phyloP scores from a whole-genome alignment of 306 rosid genomes.

The Dalbergia cochinchinensis region DNA sequence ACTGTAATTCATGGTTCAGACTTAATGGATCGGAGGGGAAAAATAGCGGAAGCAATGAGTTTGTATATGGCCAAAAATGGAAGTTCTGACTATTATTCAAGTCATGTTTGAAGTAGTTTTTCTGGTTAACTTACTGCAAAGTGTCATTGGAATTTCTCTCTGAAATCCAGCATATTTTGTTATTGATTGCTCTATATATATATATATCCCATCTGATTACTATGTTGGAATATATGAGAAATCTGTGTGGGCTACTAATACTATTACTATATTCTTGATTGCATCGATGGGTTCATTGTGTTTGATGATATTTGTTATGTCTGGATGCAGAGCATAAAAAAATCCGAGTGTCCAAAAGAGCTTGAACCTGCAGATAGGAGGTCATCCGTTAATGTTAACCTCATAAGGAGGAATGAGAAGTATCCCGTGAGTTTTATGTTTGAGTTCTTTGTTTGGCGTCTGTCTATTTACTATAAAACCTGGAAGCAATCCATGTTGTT shows the following conservation, averaged over 20 bases:
- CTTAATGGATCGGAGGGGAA: background rate
- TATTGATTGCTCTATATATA: background rate
- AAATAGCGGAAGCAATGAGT: background rate
- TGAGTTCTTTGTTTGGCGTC: conserved; percentile 8
- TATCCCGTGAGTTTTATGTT: conserved; percentile 64
- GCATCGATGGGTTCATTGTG: background rate
- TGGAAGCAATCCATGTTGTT: background rate
- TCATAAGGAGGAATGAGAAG: conserved; percentile 71
- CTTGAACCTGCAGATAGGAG: conserved; percentile 77
- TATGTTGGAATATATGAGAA: background rate
- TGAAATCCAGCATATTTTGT: background rate
- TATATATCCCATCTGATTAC: background rate
- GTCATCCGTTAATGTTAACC: conserved; percentile 74
- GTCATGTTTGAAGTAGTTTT: background rate
- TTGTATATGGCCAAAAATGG: background rate
- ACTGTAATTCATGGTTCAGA: conserved; percentile 20
- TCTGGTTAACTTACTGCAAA: background rate
- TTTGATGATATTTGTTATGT: conserved; percentile 32
- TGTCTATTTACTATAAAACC: conserved; percentile 2
- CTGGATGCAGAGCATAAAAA: conserved; percentile 71
- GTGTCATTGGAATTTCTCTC: conserved; percentile 1
- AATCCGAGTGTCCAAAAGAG: conserved; percentile 82
- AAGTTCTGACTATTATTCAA: conserved; percentile 19
- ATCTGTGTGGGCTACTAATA: conserved; percentile 12
- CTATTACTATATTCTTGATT: background rate